phyloP scores from a whole-genome alignment of 257 asterid genomes.

The Gardenia jasminoides region DNA sequence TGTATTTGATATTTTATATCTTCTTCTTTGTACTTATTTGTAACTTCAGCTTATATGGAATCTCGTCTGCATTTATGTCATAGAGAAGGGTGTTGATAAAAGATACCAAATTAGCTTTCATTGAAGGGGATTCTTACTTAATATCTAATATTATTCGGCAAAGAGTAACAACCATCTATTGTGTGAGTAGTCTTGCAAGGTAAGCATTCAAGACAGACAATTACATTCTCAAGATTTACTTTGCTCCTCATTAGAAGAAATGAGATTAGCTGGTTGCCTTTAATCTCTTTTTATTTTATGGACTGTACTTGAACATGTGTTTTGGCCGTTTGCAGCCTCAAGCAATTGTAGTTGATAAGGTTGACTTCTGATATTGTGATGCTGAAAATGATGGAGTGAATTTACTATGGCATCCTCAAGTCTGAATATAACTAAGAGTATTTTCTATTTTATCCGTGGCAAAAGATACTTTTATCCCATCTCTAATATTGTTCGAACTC shows the following conservation, averaged over 20 bases:
- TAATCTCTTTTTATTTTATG: too few species aligned
- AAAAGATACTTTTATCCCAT: background rate
- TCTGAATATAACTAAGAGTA: too few species aligned
- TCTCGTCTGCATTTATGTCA: slow-evolving; percentile 6
- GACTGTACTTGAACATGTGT: background rate
- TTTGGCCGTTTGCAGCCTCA: slow-evolving; percentile 7
- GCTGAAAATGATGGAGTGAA: too few species aligned
- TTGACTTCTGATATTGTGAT: background rate
- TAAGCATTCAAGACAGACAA: slow-evolving; percentile 20
- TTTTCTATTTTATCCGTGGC: background rate
- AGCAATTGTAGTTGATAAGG: background rate
- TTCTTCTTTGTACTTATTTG: background rate
- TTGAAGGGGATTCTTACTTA: slow-evolving; percentile 55
- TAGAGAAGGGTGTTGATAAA: slow-evolving; percentile 63
- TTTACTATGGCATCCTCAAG: too few species aligned
- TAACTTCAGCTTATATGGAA: background rate
- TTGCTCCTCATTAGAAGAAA: background rate
- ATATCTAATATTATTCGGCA: slow-evolving; percentile 50
- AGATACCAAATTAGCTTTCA: slow-evolving; percentile 56
- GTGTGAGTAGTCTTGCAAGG: slow-evolving; percentile 37
- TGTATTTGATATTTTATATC: background rate
- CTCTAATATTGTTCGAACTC: background rate
- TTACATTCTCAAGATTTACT: background rate
- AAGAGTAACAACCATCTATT: slow-evolving; percentile 45
- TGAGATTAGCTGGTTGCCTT: background rate